phyloP scores from a whole-genome alignment of 225 moss, liverwort and hornwort genomes.

The Climacium dendroides region DNA sequence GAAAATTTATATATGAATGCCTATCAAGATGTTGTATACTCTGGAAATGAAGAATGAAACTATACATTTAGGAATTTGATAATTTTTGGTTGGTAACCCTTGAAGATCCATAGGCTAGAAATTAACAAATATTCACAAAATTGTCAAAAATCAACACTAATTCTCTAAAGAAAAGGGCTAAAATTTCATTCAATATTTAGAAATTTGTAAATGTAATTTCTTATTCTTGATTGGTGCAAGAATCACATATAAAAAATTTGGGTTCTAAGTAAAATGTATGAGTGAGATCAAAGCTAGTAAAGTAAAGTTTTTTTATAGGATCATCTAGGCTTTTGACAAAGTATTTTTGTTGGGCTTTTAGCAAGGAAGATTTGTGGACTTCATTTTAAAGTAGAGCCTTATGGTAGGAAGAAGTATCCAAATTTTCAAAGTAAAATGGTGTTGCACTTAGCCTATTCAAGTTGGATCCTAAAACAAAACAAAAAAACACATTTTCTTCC shows the following conservation, averaged over 20 bases:
- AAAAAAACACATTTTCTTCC: not conserved
- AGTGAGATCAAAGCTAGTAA: not conserved
- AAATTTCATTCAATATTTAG: not conserved
- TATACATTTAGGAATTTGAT: not conserved
- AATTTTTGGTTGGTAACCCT: not conserved
- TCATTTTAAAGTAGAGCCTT: accelerated
- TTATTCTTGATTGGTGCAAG: not conserved
- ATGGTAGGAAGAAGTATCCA: not conserved
- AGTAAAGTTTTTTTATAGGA: not conserved
- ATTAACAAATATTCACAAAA: not conserved
- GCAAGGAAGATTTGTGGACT: not conserved
- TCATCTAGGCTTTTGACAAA: accelerated
- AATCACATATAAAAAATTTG: not conserved
- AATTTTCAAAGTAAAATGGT: not conserved
- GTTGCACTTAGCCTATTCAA: accelerated
- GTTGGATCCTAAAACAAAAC: not conserved
- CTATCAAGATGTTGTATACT: not conserved
- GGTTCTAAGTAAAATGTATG: too few relatives aligned
- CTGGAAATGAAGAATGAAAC: too few relatives aligned
- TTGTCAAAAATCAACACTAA: accelerated
- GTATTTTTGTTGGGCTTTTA: accelerated
- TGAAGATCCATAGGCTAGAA: not conserved
- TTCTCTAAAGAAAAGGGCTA: not conserved
- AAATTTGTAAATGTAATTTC: not conserved
- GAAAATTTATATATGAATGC: not conserved